Percentiles rank a stretch among this genome's conserved stretches.
phyloP scores from a whole-genome alignment of 2,329 filamentous ascomycete species.

The Colletotrichum tabaci region DNA sequence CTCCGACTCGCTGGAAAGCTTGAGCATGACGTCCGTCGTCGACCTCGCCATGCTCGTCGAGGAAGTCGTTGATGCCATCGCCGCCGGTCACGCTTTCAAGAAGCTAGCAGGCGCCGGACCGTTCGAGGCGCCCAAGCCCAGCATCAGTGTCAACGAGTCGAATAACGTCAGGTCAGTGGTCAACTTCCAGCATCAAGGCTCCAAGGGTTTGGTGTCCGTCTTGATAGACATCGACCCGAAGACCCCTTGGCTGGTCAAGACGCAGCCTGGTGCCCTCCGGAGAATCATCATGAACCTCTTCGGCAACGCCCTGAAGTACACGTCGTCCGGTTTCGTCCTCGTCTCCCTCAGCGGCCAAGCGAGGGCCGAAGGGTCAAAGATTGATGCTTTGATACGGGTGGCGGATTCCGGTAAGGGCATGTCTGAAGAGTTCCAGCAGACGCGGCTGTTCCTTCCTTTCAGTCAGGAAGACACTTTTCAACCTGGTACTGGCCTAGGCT shows the following conservation, averaged over 20 bases:
- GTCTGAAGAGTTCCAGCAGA: conserved; percentile 71
- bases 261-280: conserved; percentile 66
- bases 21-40: conserved; percentile 51
- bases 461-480: conserved; percentile 74
- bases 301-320: conserved; percentile 76
- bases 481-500: conserved; percentile 73
- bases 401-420: conserved; percentile 77
- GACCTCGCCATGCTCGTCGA: conserved; percentile 53
- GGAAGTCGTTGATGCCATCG: conserved; percentile 56
- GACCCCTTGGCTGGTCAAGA: conserved; percentile 65
- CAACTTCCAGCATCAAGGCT: conserved; percentile 42
- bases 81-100: conserved; percentile 55
- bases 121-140: conserved; percentile 37
- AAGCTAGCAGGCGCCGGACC: conserved; percentile 18
- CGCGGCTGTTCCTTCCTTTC: conserved; percentile 74
- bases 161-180: conserved; percentile 13
- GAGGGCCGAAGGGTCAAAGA: conserved; percentile 43
- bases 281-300: conserved; percentile 75
- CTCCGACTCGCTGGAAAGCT: conserved; percentile 50
- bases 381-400: conserved; percentile 60
- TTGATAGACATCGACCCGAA: conserved; percentile 64
- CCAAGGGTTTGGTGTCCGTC: conserved; percentile 58
- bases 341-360: conserved; percentile 52
- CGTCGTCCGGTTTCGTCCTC: conserved; percentile 64
- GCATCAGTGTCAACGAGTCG: conserved; percentile 23